A percentile compares a stretch with the other conserved stretches of the same genome.
These are phyloP conservation scores for Lodderomyces theae DNA, from an alignment of 1,139 yeast genomes.

Conservation along the genomic window DNA sequence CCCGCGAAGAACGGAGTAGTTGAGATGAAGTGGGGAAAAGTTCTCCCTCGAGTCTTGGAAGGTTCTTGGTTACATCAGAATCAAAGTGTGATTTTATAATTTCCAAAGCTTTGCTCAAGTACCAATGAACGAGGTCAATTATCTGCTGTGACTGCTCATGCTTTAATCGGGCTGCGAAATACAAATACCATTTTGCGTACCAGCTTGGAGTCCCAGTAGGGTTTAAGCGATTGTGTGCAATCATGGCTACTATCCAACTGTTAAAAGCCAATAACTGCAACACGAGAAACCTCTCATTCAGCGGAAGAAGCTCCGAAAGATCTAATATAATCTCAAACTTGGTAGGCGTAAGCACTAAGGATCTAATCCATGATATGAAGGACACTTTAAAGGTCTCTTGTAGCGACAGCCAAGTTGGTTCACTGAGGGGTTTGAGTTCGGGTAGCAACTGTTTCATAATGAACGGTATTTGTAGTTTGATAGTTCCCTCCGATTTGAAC, in stretches of 20 bases:
- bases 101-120: conserved; percentile 21
- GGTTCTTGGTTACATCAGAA: not conserved
- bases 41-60: conserved; percentile 21
- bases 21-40: conserved; percentile 13
- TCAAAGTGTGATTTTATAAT: conserved; percentile 10
- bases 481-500: conserved; percentile 8
- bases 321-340: not conserved
- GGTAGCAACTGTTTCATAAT: conserved; percentile 9
- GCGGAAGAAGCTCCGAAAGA: not conserved
- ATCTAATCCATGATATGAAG: conserved; percentile 5
- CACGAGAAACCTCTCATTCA: conserved; percentile 10
- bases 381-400: conserved; percentile 6
- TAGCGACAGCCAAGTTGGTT: not conserved
- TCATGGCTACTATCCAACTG: conserved; percentile 20
- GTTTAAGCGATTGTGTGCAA: conserved; percentile 5
- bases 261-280: conserved; percentile 34
- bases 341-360: not conserved
- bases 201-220: conserved; percentile 10
- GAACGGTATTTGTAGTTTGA: conserved; percentile 4
- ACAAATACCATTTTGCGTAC: conserved; percentile 18
- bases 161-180: conserved; percentile 7
- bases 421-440: not conserved
- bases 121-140: conserved; percentile 23
- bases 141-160: not conserved
- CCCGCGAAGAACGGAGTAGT: conserved; percentile 9